Conservation (phyloP, 1,139 yeast species). For the Debaryomyces robertsiae region DNA sequence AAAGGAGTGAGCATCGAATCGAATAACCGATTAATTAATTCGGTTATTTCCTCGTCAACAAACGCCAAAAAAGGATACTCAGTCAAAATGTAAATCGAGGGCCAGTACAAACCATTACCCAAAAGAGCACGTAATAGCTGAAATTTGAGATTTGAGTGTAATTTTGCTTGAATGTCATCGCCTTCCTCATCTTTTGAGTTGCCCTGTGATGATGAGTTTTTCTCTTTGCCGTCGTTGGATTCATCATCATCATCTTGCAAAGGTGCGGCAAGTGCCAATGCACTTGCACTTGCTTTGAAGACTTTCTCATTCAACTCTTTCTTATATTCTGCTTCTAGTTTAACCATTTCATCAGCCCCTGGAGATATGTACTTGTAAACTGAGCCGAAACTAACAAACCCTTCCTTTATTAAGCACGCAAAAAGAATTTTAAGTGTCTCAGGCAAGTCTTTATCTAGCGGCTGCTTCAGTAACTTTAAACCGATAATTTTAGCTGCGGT, state of each 20-base stretch:
- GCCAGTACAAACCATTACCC: conserved; percentile 65
- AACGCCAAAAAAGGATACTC: conserved; percentile 65
- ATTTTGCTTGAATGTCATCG: conserved; percentile 16
- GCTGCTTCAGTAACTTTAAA: conserved; percentile 48
- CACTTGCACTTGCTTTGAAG: conserved; percentile 69
- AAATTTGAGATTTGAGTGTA: conserved; percentile 28
- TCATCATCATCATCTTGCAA: conserved; percentile 62
- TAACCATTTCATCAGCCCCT: conserved; percentile 38
- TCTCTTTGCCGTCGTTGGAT: conserved; percentile 13
- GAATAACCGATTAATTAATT: conserved; percentile 53
- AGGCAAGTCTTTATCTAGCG: conserved; percentile 36
- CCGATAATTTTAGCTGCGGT: conserved; percentile 64
- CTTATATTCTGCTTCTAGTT: conserved; percentile 49
- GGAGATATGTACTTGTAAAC: conserved; percentile 62
- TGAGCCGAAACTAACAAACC: conserved; percentile 65
- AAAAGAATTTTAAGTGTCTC: conserved; percentile 50
- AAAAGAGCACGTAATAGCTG: conserved; percentile 57
- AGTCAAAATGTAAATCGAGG: conserved; percentile 61
- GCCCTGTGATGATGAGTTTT: conserved; percentile 14
- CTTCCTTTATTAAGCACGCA: conserved; percentile 65
- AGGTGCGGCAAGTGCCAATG: conserved; percentile 88
- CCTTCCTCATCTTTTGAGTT: conserved; percentile 6
- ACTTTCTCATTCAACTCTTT: conserved; percentile 63
- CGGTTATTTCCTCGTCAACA: conserved; percentile 54
- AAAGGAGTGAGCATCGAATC: conserved; percentile 55